Percentiles rank a stretch among this genome's conserved stretches.
These are phyloP conservation scores for Brassica balearica DNA, from an alignment of 441 rosid species.

Conservation along the genomic window DNA sequence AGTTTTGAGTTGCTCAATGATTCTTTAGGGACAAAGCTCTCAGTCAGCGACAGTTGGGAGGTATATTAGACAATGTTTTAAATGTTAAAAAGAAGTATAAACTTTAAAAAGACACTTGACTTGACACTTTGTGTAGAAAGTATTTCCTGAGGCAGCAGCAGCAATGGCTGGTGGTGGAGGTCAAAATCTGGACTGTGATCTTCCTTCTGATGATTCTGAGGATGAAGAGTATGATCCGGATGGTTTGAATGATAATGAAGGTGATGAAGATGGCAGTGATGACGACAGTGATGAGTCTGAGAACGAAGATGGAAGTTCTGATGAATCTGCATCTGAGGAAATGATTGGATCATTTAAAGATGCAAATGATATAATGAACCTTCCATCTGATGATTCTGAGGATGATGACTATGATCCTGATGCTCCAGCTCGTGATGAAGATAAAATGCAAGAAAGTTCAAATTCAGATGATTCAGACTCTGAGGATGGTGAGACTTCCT, in stretches of 20 bases:
- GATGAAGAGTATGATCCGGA: conserved; percentile 86
- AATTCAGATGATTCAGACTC: conserved; percentile 88
- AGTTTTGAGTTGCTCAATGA: conserved; percentile 77
- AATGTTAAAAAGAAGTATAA: conserved; percentile 15
- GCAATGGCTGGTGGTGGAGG: conserved; percentile 58
- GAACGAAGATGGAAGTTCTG: conserved; percentile 62
- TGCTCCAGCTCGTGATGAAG: conserved; percentile 54
- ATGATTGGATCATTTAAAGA: conserved; percentile 48
- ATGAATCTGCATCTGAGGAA: conserved; percentile 75
- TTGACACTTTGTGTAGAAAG: conserved; percentile 58
- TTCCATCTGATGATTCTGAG: conserved; percentile 92
- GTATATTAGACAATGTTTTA: conserved; percentile 46
- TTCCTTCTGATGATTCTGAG: conserved; percentile 90
- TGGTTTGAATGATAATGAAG: conserved; percentile 48
- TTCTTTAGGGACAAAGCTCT: conserved; percentile 70
- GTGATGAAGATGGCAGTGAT: conserved; percentile 54
- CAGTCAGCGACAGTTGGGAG: conserved; percentile 84
- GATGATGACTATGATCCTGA: conserved; percentile 89
- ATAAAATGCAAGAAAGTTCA: conserved; percentile 60
- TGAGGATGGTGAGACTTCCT: conserved; percentile 61
- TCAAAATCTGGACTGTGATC: conserved; percentile 63
- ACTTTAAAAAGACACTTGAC: conserved; percentile 9
- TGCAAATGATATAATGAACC: conserved; percentile 49
- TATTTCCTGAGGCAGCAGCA: conserved; percentile 86
- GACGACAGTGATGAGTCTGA: conserved; percentile 51